Evolutionary conservation across 2,329 filamentous ascomycete genomes (phyloP), one percentile per base, ranked within the genome.

Genomic region (Phaeosphaeria sp.): DNA sequence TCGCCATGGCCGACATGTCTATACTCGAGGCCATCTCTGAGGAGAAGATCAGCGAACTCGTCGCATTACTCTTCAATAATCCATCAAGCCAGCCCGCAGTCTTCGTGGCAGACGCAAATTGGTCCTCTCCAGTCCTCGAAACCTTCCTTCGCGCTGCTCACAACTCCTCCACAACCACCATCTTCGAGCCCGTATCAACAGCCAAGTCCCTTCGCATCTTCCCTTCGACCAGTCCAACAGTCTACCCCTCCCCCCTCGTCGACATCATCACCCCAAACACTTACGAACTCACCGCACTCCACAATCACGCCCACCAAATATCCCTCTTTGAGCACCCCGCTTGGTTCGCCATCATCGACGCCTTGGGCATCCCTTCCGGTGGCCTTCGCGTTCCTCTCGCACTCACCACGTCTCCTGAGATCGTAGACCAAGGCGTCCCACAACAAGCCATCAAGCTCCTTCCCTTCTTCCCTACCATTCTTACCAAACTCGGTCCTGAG

Each of bases 1-100:
- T 97, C 62, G 94, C 93, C 46, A 96, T 97, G 92, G 93, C 94
- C 4, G 95, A 98, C 73, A 97, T 98, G 93, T 86, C 83, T 54
- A 94, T 97, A 67, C 86, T 97, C 41, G 83, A 87, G 65, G 76
- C 77, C 6, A 77, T 80, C 2, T 74, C 76, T 1, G 30, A 64
- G 25, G 39, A 50, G 2, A 60, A 54, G 7, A 66, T 68, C 17
- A 43, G 53, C 23, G 46, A 66, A 11, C 60, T 66, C 11, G 64
- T 66, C 21, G 50, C 63, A 25, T 50, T 39, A 1, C 46, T 67
- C 18, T 65, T 64, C 60, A 52, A 36, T 27, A 50, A 52, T 23
- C 46, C 57, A 27, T 52, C 60, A 9, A 33, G 53, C 6, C 58
- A 83, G 81, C 66, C 91, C 89, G n/a, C 86, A 61, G 95, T 91